These are phyloP conservation scores for Phytophthora quininea DNA, from an alignment of 352 stramenopile genomes.

Conservation along the genomic window DNA sequence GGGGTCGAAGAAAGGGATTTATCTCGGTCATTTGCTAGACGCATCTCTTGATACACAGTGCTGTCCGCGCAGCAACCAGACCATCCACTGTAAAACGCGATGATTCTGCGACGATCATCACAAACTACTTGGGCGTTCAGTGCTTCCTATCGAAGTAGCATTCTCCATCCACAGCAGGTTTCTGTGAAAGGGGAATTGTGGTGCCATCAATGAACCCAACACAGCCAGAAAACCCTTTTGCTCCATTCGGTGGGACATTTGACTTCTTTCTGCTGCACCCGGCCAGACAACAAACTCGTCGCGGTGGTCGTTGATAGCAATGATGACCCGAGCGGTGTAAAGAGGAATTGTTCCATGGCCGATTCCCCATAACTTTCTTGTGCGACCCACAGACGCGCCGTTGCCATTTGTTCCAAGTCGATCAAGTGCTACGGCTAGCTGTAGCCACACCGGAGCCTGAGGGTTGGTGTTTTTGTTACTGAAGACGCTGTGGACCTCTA, in stretches of 20 bases:
- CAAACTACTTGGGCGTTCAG: background rate
- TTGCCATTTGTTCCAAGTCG: background rate
- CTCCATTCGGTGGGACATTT: background rate
- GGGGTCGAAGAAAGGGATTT: background rate
- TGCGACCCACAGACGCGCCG: background rate
- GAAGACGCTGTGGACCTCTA: background rate
- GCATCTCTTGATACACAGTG: background rate
- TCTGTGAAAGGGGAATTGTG: background rate
- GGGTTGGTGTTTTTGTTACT: background rate
- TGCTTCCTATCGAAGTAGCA: conserved; percentile 1
- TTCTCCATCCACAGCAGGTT: background rate
- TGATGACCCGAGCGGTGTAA: conserved; percentile 1
- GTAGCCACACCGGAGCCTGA: background rate
- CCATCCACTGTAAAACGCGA: background rate
- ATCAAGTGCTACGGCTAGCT: conserved; percentile 2
- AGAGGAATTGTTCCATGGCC: background rate
- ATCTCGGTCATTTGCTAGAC: background rate
- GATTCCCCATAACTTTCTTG: background rate
- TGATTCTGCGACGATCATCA: background rate
- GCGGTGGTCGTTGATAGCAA: background rate
- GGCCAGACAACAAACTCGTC: background rate
- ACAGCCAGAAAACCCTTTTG: conserved; percentile 1
- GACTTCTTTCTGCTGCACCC: background rate
- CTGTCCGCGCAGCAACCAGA: background rate
- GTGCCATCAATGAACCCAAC: conserved; percentile 10